A percentile compares a stretch with the other conserved stretches of the same genome.
Conservation (phyloP, 768 basidiomycete species). For the Brasilioporus rufonigricans region DNA sequence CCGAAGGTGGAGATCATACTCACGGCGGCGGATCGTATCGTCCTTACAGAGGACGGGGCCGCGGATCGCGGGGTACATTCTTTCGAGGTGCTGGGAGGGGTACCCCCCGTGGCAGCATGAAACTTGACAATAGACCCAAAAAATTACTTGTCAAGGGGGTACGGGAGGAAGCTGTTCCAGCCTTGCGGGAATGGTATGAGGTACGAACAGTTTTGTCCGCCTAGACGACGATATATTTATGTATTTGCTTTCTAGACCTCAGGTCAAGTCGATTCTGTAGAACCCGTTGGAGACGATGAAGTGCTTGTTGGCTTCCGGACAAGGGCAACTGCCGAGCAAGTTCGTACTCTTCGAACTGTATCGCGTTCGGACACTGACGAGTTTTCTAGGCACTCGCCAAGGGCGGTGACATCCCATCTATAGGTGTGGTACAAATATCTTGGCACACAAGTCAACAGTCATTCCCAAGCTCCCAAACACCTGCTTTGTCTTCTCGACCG, state of each 20-base stretch:
- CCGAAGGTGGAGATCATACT: slow-evolving; percentile 43
- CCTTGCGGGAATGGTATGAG: slow-evolving; percentile 83
- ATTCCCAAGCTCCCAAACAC: slow-evolving; percentile 11
- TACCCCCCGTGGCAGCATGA: slow-evolving; percentile 72
- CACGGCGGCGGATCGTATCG: slow-evolving; percentile 45
- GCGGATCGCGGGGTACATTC: slow-evolving; percentile 56
- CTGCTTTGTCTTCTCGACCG: slow-evolving; percentile 22
- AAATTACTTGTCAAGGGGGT: slow-evolving; percentile 74
- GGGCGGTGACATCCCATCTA: slow-evolving; percentile 61
- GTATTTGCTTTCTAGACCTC: slow-evolving; percentile 43
- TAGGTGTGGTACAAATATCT: slow-evolving; percentile 62
- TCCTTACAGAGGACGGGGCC: slow-evolving; percentile 65
- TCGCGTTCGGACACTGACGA: slow-evolving; percentile 9
- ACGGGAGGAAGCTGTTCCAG: slow-evolving; percentile 50
- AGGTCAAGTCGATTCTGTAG: slow-evolving; percentile 68
- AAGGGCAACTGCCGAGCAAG: slow-evolving; percentile 76
- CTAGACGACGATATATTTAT: not conserved
- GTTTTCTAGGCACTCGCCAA: slow-evolving; percentile 63
- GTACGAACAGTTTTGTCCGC: slow-evolving; percentile 33
- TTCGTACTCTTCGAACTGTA: slow-evolving; percentile 29
- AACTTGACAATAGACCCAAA: slow-evolving; percentile 87
- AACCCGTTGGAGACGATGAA: slow-evolving; percentile 52
- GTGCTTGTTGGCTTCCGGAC: slow-evolving; percentile 69
- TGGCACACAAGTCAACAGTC: slow-evolving; percentile 53
- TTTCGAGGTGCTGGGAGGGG: slow-evolving; percentile 64